These are phyloP conservation scores for Lathyrus tuberosus DNA, from an alignment of 306 rosid species.

Conservation along the genomic window DNA sequence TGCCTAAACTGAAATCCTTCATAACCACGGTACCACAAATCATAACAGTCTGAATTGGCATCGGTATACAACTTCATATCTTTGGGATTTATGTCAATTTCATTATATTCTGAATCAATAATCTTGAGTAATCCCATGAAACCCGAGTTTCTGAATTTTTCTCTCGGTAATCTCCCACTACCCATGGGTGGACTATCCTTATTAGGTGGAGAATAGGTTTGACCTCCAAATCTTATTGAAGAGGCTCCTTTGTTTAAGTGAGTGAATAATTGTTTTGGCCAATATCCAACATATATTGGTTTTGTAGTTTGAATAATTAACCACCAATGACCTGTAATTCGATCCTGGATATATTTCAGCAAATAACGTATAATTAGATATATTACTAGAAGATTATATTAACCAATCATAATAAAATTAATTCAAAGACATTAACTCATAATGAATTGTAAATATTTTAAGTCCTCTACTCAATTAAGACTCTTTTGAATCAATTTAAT, in stretches of 20 bases:
- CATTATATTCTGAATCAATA: neutral
- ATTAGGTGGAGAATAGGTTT: neutral
- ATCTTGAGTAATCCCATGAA: neutral
- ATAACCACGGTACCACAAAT: neutral
- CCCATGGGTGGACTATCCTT: slow-evolving; percentile 22
- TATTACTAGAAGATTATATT: no score
- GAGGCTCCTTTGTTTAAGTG: neutral
- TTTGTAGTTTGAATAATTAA: neutral
- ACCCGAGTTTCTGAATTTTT: neutral
- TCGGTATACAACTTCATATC: neutral
- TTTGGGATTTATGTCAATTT: neutral
- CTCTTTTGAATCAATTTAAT: no score
- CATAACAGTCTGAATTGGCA: neutral
- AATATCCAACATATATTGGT: neutral
- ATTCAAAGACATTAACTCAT: neutral
- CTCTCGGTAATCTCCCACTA: neutral
- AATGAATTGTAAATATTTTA: no score
- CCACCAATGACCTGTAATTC: neutral
- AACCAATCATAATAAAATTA: no score
- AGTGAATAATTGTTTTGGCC: slow-evolving; percentile 25
- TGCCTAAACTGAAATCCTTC: neutral
- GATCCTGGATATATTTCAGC: slow-evolving; percentile 2
- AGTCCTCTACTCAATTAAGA: no score
- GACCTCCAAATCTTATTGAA: slow-evolving; percentile 6
- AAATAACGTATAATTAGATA: neutral